Conservation (phyloP, 441 rosid species). For the Geranium incanum region DNA sequence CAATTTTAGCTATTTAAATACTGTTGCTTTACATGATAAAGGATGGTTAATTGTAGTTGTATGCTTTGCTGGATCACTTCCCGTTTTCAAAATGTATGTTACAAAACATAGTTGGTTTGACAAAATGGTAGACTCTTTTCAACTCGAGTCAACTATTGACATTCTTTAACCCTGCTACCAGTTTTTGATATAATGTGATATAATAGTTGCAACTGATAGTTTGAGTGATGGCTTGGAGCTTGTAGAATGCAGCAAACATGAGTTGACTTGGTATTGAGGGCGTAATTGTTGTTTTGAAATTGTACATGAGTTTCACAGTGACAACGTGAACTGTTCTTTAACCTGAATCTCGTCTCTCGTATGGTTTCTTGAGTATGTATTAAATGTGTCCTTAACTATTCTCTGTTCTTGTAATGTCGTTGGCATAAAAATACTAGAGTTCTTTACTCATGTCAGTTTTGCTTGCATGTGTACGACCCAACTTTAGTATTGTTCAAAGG, state of each 20-base stretch:
- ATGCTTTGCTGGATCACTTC: not conserved
- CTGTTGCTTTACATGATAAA: not conserved
- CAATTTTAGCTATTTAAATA: not conserved
- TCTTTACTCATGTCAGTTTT: not conserved
- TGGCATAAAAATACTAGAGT: not conserved
- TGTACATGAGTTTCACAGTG: not conserved
- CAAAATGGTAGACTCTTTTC: not conserved
- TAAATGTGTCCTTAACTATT: not conserved
- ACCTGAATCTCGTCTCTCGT: not conserved
- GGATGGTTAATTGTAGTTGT: not conserved
- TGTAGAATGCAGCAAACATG: not conserved
- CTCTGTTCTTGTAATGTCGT: not conserved
- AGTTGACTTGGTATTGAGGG: not conserved
- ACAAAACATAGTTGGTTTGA: not conserved
- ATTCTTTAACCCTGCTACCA: not conserved
- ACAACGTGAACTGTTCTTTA: not conserved
- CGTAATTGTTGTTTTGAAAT: not conserved
- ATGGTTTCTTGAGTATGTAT: not conserved
- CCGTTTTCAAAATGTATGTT: not conserved
- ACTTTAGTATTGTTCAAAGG: not conserved
- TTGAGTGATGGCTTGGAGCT: slow-evolving; percentile 4
- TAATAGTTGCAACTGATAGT: not conserved
- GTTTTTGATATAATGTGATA: not conserved
- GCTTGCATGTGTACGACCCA: not conserved
- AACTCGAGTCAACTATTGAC: not conserved